Base-by-base conservation (phyloP, 106 monocot genomes). In the Dioscorea dumetorum region DNA sequence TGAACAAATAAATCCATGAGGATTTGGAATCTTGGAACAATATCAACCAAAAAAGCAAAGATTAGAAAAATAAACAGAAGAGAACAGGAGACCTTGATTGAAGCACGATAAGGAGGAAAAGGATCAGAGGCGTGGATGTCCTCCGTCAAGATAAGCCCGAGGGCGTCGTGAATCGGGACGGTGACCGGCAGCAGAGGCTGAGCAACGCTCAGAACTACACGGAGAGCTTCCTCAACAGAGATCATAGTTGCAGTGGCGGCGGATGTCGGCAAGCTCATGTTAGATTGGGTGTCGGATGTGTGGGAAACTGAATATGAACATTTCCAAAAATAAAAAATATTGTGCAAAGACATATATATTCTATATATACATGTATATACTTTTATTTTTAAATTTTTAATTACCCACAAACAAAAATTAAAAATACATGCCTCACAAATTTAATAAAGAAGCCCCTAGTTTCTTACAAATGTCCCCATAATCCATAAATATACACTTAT, bases 21-120 rank as follows among this genome's bases (percentile, higher is more conserved):
- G 4, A 15, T 12, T 54, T 54, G 54, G 19, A 54, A 0, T 19
- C 13, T 0, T 54, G 5, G 15, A 19, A 19, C 54, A 54, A 54
- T 54, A 19, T 54, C 5, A 54, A 54, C 3, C 1, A 5, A 8
- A 54, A 54, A 14, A 19, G 54, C 19, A 54, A 5, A 16, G 15
- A 54, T 54, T 18, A 54, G 12, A 19, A 2, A 18, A 54, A 54
- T 5, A 54, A 54, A 19, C 54, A 48, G 19, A 33, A 56, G 33
- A 71, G 22, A 76, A 6, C 15, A 12, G 11, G 17, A 24, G 34
- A 48, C 90, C 97, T 92, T 97, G 66, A 92, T 53, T 69, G 97
- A 97, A 22, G 97, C 97, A 2, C 81, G 88, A 70, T 82, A 92
- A 61, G 92, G 97, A 57, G 97, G 97, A 15, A 92, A 74, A 23